These are phyloP conservation scores for Yamadazyma takamatsuzukensis DNA, from an alignment of 805 yeast species.

Conservation along the genomic window DNA sequence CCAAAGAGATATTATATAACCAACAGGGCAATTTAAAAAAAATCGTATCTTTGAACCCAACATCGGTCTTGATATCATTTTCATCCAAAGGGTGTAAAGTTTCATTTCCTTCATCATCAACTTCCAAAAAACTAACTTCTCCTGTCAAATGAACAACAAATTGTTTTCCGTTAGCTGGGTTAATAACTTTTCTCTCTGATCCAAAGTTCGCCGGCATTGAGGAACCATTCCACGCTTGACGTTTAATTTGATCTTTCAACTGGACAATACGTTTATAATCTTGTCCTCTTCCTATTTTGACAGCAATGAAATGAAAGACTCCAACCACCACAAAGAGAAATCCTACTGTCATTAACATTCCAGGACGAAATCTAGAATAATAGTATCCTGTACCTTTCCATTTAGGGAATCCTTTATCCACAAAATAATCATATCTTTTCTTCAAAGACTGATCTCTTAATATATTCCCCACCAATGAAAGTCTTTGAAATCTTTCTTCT, in stretches of 20 bases:
- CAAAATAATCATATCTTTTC: conserved; percentile 79
- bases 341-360: conserved; percentile 46
- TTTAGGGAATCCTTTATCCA: conserved; percentile 79
- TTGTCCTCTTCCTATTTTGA: conserved; percentile 52
- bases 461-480: conserved; percentile 73
- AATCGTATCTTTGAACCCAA: conserved; percentile 48
- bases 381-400: conserved; percentile 69
- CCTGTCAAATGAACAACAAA: conserved; percentile 59
- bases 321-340: conserved; percentile 51
- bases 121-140: conserved; percentile 48
- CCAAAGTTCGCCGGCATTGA: conserved; percentile 49
- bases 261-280: conserved; percentile 53
- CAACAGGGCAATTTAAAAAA: conserved; percentile 39
- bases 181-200: conserved; percentile 39
- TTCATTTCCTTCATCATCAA: conserved; percentile 31
- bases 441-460: conserved; percentile 53
- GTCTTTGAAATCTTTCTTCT: conserved; percentile 69
- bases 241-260: conserved; percentile 49
- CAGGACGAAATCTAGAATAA: conserved; percentile 68
- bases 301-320: conserved; percentile 53
- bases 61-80: conserved; percentile 42
- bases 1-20: conserved; percentile 45
- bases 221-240: conserved; percentile 55
- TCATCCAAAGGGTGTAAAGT: conserved; percentile 40
- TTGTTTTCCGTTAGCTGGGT: conserved; percentile 44